Conservation (phyloP, 306 rosid genomes). For the Citrullus mucosospermus region DNA sequence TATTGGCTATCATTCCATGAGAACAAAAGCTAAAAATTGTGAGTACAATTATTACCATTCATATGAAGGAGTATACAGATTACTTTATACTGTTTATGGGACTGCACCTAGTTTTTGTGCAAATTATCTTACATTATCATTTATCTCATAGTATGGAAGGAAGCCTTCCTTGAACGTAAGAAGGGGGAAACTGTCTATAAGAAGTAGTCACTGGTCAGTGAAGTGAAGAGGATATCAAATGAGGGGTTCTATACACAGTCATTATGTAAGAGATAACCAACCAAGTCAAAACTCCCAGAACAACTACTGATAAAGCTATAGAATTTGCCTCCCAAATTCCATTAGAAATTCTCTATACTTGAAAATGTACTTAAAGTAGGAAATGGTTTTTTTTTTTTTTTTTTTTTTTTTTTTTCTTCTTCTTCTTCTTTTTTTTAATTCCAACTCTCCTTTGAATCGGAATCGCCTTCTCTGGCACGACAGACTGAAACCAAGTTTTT, state of each 20-base stretch:
- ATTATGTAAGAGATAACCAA: slow-evolving; percentile 1
- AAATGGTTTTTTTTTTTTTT: background rate
- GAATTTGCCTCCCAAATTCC: slow-evolving; percentile 7
- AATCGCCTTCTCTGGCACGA: background rate
- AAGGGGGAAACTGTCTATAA: background rate
- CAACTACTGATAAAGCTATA: background rate
- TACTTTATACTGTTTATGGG: background rate
- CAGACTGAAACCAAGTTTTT: slow-evolving; percentile 2
- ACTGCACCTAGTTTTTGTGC: background rate
- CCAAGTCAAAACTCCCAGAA: background rate
- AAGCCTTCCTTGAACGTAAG: background rate
- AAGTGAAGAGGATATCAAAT: background rate
- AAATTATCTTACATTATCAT: slow-evolving; percentile 2
- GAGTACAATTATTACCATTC: background rate
- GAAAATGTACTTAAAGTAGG: background rate
- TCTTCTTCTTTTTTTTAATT: background rate
- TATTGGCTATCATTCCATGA: background rate
- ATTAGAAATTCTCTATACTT: slow-evolving; percentile 5
- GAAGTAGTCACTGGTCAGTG: background rate
- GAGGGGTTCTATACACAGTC: slow-evolving; percentile 2
- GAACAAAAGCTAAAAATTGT: background rate
- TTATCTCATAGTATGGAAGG: background rate
- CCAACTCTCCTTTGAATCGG: background rate
- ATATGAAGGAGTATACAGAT: background rate
- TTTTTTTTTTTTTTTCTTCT: too few relatives aligned